These are phyloP conservation scores for Dictyostelium firmibasis DNA, from an alignment of 78 protist species.

Conservation along the genomic window DNA sequence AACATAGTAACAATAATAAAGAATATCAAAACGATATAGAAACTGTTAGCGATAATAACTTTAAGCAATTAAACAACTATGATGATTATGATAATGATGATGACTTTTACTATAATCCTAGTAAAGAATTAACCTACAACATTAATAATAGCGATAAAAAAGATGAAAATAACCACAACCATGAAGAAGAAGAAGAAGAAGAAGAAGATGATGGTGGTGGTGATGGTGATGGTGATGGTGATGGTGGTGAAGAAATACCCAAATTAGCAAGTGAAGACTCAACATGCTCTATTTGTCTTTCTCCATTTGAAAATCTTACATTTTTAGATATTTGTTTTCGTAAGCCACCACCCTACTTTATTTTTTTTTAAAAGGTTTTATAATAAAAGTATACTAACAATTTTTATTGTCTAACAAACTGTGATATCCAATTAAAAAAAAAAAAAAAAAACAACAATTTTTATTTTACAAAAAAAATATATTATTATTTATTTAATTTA, in stretches of 20 bases:
- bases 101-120: not conserved
- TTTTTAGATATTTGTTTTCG: constrained; percentile 74
- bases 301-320: constrained; percentile 29
- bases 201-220: not conserved
- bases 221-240: not conserved
- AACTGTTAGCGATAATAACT: not conserved
- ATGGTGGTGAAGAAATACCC: not conserved
- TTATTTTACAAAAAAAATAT: too few species aligned
- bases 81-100: not conserved
- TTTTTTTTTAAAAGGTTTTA: too few species aligned
- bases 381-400: too few species aligned
- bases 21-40: not conserved
- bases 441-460: too few species aligned
- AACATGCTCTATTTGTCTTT: constrained; percentile 50
- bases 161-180: not conserved
- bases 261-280: not conserved
- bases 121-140: not conserved
- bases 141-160: not conserved
- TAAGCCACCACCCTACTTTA: not conserved
- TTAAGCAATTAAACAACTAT: not conserved
- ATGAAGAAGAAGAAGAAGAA: not conserved
- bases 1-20: not conserved
- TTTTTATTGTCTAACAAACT: too few species aligned
- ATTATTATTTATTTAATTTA: too few species aligned
- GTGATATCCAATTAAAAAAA: too few species aligned